Evolutionary conservation across 441 rosid genomes (phyloP), one percentile per base, ranked within the genome.

Genomic region (Flueggea neowawraea): DNA sequence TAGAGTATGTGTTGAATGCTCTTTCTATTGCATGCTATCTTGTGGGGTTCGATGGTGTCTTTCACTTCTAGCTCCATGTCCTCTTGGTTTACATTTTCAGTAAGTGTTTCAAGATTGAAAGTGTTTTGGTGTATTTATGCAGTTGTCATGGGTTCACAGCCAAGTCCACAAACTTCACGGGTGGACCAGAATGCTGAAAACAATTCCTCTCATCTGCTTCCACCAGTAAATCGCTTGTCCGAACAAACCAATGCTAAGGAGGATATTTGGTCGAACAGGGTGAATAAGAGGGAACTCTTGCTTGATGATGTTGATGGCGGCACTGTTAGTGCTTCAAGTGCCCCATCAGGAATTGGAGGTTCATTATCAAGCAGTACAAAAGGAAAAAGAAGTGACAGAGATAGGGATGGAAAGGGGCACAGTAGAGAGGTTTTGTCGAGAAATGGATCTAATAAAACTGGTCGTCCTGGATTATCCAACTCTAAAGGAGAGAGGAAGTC

Each of bases 371-470:
- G 86, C 82, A 87, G 84, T 76, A 76, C 88, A 36, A 95, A 91
- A 74, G 97, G 99, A 71, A 95, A 85, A 81, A 84, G 97, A 71
- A 95, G 98, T 70, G 97, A 95, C 69, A 85, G 99, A 77, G 98
- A 91, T 65, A 90, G 98, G 79, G 98, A 95, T 54, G 97, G 95
- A 54, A 95, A 87, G 72, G 96, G 84, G 69, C 94, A 83, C 48
- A 74, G 72, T 72, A 80, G 88, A 65, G 89, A 76, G 78, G 84
- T 78, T 67, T 68, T 72, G 67, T 82, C 90, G 60, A 86, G 95
- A 72, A 78, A 80, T 60, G 93, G 89, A 73, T 74, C 89, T 67
- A 85, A 78, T 74, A 95, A 84, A 84, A 71, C 83, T 50, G 91
- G 91, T 62, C 84, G 97, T 75, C 94, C 95, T 56, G 75, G 89